Base-by-base conservation (phyloP, 495 filamentous ascomycete species). In the Extremus antarcticus region DNA sequence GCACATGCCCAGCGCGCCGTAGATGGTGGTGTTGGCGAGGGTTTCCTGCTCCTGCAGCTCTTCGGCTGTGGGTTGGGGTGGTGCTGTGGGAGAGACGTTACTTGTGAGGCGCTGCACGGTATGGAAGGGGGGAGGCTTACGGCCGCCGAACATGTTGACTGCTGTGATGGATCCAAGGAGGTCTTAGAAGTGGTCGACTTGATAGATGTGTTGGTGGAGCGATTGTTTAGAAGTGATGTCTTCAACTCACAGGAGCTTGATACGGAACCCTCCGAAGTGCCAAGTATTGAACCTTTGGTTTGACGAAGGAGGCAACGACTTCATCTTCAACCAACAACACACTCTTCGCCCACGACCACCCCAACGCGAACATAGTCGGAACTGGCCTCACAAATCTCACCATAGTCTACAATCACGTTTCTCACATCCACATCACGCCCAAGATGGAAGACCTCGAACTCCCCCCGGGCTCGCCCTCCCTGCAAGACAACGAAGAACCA, bases 371-470 rank as follows among this genome's bases (percentile, higher is more conserved):
- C 35, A 39, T 9, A 39, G 35, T 9, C 35, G 35, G 9, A 9
- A 39, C 9, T 39, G 9, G 9, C 9, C n/a, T 39, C n/a, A n/a
- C n/a, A n/a, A n/a, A n/a, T n/a, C n/a, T n/a, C n/a, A n/a, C n/a
- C n/a, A n/a, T n/a, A n/a, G n/a, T 35, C 29, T 4, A 7, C 29
- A 35, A 4, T 7, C 29, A 35, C 29, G 4, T 35, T 13, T 7
- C 29, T 4, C 29, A 35, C 29, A 35, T 4, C 29, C 4, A 4
- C 29, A 13, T 13, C 4, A 7, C 13, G 13, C n/a, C 29, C n/a
- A 48, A 38, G 25, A 65, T 65, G 63, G 61, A 63, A 43, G 63
- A 65, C 40, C 57, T 63, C 23, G 55, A 63, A 51, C 15, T 46
- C 16, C 40, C 60, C 13, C 51, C 59, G 3, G 61, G 57, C 47